These are phyloP conservation scores for Auxenochlorella pyrenoidosa DNA, from an alignment of 139 green algal genomes.

Conservation along the genomic window DNA sequence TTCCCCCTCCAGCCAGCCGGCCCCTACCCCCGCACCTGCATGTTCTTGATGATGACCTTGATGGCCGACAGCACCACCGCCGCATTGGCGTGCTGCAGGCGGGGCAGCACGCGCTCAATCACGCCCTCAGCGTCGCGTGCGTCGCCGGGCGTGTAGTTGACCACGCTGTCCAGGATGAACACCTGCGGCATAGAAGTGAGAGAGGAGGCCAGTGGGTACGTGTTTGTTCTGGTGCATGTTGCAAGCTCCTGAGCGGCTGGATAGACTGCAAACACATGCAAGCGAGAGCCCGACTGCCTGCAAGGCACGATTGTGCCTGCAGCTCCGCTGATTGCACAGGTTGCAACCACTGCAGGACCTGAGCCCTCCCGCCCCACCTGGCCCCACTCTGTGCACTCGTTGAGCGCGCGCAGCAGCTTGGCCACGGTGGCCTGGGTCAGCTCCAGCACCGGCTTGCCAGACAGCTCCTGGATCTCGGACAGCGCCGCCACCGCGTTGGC, in stretches of 20 bases:
- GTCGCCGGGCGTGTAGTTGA: conserved; percentile 77
- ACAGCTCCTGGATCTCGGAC: conserved; percentile 87
- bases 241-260: no score
- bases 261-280: no score
- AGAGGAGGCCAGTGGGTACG: no score
- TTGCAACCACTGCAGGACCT: no score
- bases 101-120: conserved; percentile 93
- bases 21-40: not conserved
- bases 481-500: conserved; percentile 98
- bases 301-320: no score
- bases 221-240: no score
- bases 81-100: conserved; percentile 98
- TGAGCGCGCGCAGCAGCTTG: conserved; percentile 97
- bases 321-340: no score
- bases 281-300: no score
- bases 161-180: conserved; percentile 96
- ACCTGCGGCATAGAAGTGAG: conserved; percentile 71
- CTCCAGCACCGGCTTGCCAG: conserved; percentile 78
- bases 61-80: conserved; percentile 97
- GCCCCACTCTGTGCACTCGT: conserved; percentile 99
- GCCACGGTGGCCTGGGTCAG: conserved; percentile 81
- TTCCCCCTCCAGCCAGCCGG: no score
- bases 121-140: conserved; percentile 89
- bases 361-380: conserved; percentile 64
- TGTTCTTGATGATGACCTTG: conserved; percentile 83